Evolutionary conservation across 2,329 filamentous ascomycete genomes (phyloP).

Genomic region (Lachnellula subtilissima): DNA sequence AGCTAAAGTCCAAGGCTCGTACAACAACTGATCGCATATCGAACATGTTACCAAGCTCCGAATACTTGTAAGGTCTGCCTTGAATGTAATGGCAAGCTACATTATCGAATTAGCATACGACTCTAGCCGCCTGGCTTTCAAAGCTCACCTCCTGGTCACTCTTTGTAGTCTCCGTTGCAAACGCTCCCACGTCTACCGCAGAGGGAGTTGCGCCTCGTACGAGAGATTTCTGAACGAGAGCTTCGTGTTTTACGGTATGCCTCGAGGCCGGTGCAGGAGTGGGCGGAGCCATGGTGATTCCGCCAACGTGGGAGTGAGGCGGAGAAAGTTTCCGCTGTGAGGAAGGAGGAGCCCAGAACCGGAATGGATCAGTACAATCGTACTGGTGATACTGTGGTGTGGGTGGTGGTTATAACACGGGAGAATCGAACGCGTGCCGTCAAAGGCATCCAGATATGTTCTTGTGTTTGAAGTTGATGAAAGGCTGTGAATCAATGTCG

Average conservation of each 20-base stretch:
- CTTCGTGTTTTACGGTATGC: background rate
- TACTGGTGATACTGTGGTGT: no score
- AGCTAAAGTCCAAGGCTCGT: slow-evolving; percentile 63
- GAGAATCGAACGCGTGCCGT: no score
- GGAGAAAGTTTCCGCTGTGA: background rate
- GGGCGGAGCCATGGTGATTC: slow-evolving; percentile 13
- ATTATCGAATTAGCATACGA: slow-evolving; percentile 7
- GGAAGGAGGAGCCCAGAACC: background rate
- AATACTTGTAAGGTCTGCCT: slow-evolving; percentile 54
- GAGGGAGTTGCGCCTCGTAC: slow-evolving; percentile 7
- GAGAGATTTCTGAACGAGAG: background rate
- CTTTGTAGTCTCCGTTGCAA: background rate
- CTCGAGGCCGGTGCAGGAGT: slow-evolving; percentile 2
- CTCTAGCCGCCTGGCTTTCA: background rate
- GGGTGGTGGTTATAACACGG: no score
- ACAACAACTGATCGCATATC: slow-evolving; percentile 63
- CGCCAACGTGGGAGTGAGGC: background rate
- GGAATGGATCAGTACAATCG: no score
- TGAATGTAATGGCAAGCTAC: slow-evolving; percentile 26
- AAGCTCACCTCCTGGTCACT: slow-evolving; percentile 15
- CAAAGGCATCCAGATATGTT: no score
- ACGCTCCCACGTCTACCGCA: background rate
- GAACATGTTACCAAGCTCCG: slow-evolving; percentile 59
- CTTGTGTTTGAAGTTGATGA: no score
- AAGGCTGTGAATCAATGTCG: no score